Base-by-base conservation (phyloP, 1,284 basidiomycete genomes). In the Marasmius sp. region DNA sequence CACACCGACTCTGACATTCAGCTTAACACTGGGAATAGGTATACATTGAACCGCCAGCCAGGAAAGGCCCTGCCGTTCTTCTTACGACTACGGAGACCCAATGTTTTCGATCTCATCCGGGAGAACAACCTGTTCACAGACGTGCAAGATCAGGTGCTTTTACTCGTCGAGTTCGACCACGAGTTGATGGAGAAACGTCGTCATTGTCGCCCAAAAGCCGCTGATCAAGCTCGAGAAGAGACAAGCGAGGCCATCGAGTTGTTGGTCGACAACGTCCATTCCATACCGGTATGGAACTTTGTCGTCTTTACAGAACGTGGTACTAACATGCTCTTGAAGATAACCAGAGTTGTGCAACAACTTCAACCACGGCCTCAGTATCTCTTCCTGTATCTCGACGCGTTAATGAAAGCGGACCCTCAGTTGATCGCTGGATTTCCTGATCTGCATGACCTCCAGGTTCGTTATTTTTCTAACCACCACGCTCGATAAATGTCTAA, bases 61-160 rank as follows among this genome's bases (percentile, higher is more conserved):
- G 95, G 93, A 27, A 96, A 97, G 76, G 97, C 97, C 0, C 78
- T 99, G 1, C 92, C 93, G 0, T 98, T 89, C 77, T 94, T 91
- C 76, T 82, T 99, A 10, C 86, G 93, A 3, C 79, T 99, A 12
- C 87, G 95, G 9, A 83, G 91, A 55, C 88, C 94, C 2, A 91
- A 94, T 67, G 96, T 98, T 1, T 98, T 99, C 72, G 92, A 96
- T 66, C 88, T 99, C 58, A 98, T 99, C 66, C 84, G 92, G 49
- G 94, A 98, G 61, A 84, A 98, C 73, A 97, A 97, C 67, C 81
- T 99, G 1, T 98, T 98, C 75, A 94, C 94, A 20, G 94, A 94
- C 49, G 92, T 99, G 1, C 92, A 95, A 71, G 95, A 98, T 70
- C 95, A 97, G 74, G 95, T 93, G 1, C 78, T 97, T 0, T 81